A percentile compares a stretch with the other conserved stretches of the same genome.
Conservation (phyloP, 495 filamentous ascomycete genomes). For the Aspergillus panamensis region DNA sequence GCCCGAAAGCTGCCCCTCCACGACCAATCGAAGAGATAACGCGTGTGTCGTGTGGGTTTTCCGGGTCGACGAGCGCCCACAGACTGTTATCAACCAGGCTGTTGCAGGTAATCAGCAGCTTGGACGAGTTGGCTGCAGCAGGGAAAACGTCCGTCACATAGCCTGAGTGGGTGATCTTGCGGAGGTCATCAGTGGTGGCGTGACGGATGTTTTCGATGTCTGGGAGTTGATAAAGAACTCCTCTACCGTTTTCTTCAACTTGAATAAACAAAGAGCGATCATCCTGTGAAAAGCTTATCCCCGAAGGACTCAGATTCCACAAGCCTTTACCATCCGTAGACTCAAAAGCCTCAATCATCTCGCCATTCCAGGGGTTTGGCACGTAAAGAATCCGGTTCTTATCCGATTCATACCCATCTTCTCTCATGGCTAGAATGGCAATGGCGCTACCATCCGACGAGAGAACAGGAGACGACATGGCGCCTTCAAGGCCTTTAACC, state of each 20-base stretch:
- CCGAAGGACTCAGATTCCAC: slow-evolving; percentile 67
- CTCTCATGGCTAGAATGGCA: slow-evolving; percentile 76
- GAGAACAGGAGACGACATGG: slow-evolving; percentile 70
- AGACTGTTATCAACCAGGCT: slow-evolving; percentile 67
- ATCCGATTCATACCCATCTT: slow-evolving; percentile 86
- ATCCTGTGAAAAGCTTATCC: slow-evolving; percentile 62
- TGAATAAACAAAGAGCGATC: slow-evolving; percentile 61
- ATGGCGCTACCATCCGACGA: slow-evolving; percentile 68
- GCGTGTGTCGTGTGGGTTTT: slow-evolving; percentile 35
- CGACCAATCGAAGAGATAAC: slow-evolving; percentile 63
- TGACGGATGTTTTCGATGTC: slow-evolving; percentile 43
- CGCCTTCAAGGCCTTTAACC: slow-evolving; percentile 56
- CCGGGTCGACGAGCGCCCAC: slow-evolving; percentile 58
- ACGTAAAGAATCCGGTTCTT: slow-evolving; percentile 74
- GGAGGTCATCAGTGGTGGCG: slow-evolving; percentile 52
- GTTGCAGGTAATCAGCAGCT: slow-evolving; percentile 61
- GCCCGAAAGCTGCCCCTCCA: slow-evolving; percentile 66
- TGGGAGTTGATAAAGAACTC: slow-evolving; percentile 61
- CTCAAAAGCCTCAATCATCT: slow-evolving; percentile 58
- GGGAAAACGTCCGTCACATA: slow-evolving; percentile 56
- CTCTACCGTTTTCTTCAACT: slow-evolving; percentile 63
- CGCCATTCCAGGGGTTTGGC: slow-evolving; percentile 53
- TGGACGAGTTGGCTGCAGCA: slow-evolving; percentile 43
- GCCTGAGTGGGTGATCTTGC: slow-evolving; percentile 57
- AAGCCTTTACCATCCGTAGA: slow-evolving; percentile 57